Percentiles rank a stretch among this genome's conserved stretches.
Conservation (phyloP, 148 eudicot species). For the Chenopodium berlandieri region DNA sequence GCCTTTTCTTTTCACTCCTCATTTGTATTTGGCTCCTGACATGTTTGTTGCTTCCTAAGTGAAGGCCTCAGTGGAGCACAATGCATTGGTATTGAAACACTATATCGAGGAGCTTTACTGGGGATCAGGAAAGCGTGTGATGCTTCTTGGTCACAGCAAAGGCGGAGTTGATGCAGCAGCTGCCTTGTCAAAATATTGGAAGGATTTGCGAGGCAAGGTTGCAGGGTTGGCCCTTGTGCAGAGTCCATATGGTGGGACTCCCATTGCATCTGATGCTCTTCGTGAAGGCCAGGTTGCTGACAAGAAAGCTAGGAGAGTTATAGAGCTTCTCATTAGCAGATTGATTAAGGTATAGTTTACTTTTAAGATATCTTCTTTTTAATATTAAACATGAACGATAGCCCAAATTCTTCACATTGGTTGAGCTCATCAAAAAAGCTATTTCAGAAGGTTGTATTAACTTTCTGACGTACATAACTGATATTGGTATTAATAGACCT, state of each 20-base stretch:
- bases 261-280: slow-evolving; percentile 83
- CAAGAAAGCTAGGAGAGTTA: slow-evolving; percentile 66
- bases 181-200: slow-evolving; percentile 74
- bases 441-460: not conserved
- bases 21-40: not conserved
- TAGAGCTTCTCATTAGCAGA: slow-evolving; percentile 77
- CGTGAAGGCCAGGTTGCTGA: slow-evolving; percentile 89
- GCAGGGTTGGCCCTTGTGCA: slow-evolving; percentile 88
- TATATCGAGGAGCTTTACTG: slow-evolving; percentile 88
- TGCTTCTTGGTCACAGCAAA: slow-evolving; percentile 97
- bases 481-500: no score
- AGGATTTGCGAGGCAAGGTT: slow-evolving; percentile 66
- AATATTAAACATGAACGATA: not conserved
- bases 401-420: not conserved
- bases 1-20: not conserved
- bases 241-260: slow-evolving; percentile 93
- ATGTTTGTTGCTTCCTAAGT: not conserved
- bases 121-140: slow-evolving; percentile 91
- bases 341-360: slow-evolving; percentile 56
- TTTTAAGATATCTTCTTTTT: not conserved
- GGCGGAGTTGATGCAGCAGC: slow-evolving; percentile 99
- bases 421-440: not conserved
- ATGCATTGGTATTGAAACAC: slow-evolving; percentile 77
- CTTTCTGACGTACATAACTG: no score
- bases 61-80: slow-evolving; percentile 92